These are phyloP conservation scores for Ramicandelaber brevisporus DNA, from an alignment of 192 early-diverging fungal genomes.

Conservation along the genomic window DNA sequence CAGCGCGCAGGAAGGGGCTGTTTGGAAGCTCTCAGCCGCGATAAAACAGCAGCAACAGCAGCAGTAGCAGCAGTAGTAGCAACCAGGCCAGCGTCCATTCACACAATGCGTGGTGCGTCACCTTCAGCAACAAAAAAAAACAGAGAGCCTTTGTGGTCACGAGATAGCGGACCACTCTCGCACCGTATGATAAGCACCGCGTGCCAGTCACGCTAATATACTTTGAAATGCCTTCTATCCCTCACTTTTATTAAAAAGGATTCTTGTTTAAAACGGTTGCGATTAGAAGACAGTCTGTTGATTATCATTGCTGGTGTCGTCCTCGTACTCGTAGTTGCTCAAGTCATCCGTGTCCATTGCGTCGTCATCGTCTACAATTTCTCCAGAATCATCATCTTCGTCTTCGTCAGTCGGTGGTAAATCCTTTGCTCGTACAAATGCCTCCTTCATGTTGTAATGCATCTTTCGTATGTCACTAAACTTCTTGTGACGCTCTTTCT, in stretches of 20 bases:
- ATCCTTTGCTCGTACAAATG: slow-evolving; percentile 21
- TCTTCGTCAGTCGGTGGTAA: slow-evolving; percentile 18
- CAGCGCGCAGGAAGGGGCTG: no score
- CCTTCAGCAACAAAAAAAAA: no score
- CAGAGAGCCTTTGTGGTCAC: neutral
- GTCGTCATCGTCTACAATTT: slow-evolving; percentile 12
- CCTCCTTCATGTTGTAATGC: slow-evolving; percentile 79
- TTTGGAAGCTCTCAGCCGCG: no score
- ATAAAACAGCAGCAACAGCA: no score
- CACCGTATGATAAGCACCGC: no score
- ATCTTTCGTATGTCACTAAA: slow-evolving; percentile 52
- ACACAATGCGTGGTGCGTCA: no score
- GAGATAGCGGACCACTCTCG: no score
- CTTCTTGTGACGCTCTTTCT: slow-evolving; percentile 29
- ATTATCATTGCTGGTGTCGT: neutral
- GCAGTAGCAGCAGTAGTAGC: no score
- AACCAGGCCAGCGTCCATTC: no score
- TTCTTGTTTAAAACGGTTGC: neutral
- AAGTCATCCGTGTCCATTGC: slow-evolving; percentile 3
- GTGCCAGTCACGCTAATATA: no score
- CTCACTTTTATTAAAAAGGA: neutral
- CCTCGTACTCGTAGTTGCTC: slow-evolving; percentile 1
- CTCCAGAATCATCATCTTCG: slow-evolving; percentile 23
- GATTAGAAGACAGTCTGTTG: neutral
- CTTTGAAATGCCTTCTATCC: neutral